Evolutionary conservation across 2,329 filamentous ascomycete species (phyloP), one percentile per base, ranked within the genome.

Genomic region (Ampelomyces quisqualis): DNA sequence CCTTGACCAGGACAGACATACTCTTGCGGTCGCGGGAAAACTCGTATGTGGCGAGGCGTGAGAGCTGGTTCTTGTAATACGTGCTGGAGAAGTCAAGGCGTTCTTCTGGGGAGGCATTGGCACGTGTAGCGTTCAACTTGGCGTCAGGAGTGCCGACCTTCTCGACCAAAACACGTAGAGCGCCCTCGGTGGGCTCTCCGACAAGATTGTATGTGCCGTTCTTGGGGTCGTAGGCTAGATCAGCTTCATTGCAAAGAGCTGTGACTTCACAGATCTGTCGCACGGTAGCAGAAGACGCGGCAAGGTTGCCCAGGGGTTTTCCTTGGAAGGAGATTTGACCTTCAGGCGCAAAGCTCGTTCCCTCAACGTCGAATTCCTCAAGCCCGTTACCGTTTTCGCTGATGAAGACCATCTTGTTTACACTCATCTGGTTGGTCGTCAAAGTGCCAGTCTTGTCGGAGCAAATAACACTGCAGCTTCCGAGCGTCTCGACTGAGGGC

Each of bases 381-480:
- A 97, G 75, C 43, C 81, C 84, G 38, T 74, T 80, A 34, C 88
- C 90, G 45, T 79, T 70, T 53, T 86, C 82, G 58, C 81, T 84
- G 55, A 98, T 77, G 65, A 90, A 88, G 33, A 95, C 87, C 40
- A 97, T 73, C 72, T 91, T 95, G 75, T 84, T 93, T 41, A 96
- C 93, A 64, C 93, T 97, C 93, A 98, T 98, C 72, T 97, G 90
- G 73, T 98, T 98, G 27, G 93, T 98, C 8, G 93, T 98, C 65
- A 98, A 74, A 34, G 93, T 98, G 57, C 93, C 94, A 4, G 93
- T 98, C 78, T 98, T 98, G 77, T 98, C 93, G 3, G 94, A 98
- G 76, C 94, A 98, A 67, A 98, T 96, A 42, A 98, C 90, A 63
- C 93, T 98, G 80, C 93, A 98, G 78, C 93, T 98, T 65, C 93